A percentile compares a stretch with the other conserved stretches of the same genome.
phyloP scores from a whole-genome alignment of 495 filamentous ascomycete genomes.

The Penicillium mononematosum region DNA sequence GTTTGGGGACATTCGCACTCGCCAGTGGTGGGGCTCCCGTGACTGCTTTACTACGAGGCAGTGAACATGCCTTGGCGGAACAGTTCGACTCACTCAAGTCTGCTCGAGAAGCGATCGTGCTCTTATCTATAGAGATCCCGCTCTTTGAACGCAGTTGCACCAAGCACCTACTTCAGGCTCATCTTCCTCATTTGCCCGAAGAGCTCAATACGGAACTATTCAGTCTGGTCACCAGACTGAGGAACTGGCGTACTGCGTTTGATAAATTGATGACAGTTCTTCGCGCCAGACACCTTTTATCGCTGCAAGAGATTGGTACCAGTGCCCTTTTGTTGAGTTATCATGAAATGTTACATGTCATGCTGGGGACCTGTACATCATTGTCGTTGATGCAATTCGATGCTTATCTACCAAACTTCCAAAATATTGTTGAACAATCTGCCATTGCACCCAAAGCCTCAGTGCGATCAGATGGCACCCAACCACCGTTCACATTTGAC shows the following conservation, averaged over 20 bases:
- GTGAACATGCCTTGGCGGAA: not conserved
- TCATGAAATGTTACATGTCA: constrained; percentile 17
- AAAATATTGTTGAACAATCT: constrained; percentile 30
- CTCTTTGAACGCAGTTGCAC: constrained; percentile 24
- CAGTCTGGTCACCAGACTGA: constrained; percentile 8
- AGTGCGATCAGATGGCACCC: constrained; percentile 21
- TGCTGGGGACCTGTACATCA: constrained; percentile 10
- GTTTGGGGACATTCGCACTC: constrained; percentile 28
- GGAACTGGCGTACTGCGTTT: constrained; percentile 19
- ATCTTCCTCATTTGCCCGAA: constrained; percentile 7
- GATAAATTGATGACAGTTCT: not conserved
- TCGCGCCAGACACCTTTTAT: not conserved
- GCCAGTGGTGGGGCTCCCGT: constrained; percentile 10
- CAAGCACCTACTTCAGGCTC: constrained; percentile 13
- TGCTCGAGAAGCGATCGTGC: constrained; percentile 35
- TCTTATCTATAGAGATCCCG: constrained; percentile 23
- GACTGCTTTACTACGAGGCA: constrained; percentile 14
- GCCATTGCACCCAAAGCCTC: constrained; percentile 17
- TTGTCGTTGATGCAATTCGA: constrained; percentile 22
- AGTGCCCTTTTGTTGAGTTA: constrained; percentile 10
- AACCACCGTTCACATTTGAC: constrained; percentile 36
- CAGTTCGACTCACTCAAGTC: constrained; percentile 29
- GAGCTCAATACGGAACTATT: constrained; percentile 14
- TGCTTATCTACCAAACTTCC: constrained; percentile 23
- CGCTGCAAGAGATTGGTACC: constrained; percentile 5